Conservation (phyloP, 2,329 filamentous ascomycete species). For the Penicillium sp. region DNA sequence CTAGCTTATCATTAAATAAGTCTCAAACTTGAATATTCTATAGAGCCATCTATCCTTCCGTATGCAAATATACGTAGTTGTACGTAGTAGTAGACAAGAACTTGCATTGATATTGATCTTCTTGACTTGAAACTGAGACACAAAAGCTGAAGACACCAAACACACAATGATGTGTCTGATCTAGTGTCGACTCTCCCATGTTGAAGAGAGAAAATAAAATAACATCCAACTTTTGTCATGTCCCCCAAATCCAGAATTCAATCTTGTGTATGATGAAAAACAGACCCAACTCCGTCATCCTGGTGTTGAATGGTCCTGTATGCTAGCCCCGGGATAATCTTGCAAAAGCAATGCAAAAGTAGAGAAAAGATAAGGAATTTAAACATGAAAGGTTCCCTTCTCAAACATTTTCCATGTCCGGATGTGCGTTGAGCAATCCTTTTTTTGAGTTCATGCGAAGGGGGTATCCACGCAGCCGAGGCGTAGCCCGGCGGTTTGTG, state of each 20-base stretch:
- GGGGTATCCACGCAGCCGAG: neutral
- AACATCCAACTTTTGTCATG: slow-evolving; percentile 18
- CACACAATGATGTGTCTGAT: neutral
- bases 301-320: slow-evolving; percentile 13
- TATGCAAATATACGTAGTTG: neutral
- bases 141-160: neutral
- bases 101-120: neutral
- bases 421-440: neutral
- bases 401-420: neutral
- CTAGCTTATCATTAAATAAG: slow-evolving; percentile 5
- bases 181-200: slow-evolving; percentile 16
- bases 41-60: neutral
- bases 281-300: slow-evolving; percentile 26
- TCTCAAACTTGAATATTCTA: neutral
- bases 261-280: neutral
- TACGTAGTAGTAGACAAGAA: neutral
- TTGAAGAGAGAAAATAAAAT: slow-evolving; percentile 26
- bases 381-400: neutral
- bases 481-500: neutral
- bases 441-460: neutral
- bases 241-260: neutral
- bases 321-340: neutral
- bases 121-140: neutral
- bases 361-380: neutral
- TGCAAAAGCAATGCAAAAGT: neutral